phyloP scores from a whole-genome alignment of 768 basidiomycete species.

The Daedaleopsis sinensis region DNA sequence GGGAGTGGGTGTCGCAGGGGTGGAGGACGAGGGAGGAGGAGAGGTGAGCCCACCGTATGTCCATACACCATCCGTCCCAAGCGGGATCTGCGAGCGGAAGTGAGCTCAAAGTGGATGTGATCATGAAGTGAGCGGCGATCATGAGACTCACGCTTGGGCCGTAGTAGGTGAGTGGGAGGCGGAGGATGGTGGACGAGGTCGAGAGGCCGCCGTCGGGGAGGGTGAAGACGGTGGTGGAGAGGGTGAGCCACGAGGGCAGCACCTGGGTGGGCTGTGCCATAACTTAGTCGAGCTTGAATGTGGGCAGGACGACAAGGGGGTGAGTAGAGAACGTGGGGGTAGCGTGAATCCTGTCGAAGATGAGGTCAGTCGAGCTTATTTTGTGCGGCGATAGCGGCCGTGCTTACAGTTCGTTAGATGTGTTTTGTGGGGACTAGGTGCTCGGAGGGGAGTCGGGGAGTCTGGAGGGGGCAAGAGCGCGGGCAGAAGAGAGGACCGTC shows the following conservation, averaged over 20 bases:
- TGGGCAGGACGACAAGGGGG: constrained; percentile 14
- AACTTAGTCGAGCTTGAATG: background rate
- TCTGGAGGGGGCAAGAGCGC: no score
- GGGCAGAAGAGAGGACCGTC: no score
- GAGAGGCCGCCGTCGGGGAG: constrained; percentile 54
- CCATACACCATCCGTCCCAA: constrained; percentile 63
- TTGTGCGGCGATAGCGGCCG: background rate
- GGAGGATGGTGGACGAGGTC: constrained; percentile 59
- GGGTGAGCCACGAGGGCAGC: constrained; percentile 75
- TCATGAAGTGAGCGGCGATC: background rate
- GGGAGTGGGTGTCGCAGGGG: constrained; percentile 19
- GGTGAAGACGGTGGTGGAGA: constrained; percentile 54
- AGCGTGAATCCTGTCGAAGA: constrained; percentile 14
- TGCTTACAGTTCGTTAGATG: no score
- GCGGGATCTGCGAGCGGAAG: constrained; percentile 60
- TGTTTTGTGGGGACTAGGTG: no score
- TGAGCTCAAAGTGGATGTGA: background rate
- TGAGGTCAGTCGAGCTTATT: constrained; percentile 9
- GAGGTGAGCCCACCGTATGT: constrained; percentile 75
- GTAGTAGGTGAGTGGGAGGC: constrained; percentile 77
- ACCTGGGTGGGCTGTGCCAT: constrained; percentile 69
- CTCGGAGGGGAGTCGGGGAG: no score
- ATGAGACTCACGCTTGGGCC: constrained; percentile 72
- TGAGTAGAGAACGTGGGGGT: constrained; percentile 23
- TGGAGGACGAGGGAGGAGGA: constrained; percentile 45